Base-by-base conservation (phyloP, 352 stramenopile species). In the Aphanomyces invadans region DNA sequence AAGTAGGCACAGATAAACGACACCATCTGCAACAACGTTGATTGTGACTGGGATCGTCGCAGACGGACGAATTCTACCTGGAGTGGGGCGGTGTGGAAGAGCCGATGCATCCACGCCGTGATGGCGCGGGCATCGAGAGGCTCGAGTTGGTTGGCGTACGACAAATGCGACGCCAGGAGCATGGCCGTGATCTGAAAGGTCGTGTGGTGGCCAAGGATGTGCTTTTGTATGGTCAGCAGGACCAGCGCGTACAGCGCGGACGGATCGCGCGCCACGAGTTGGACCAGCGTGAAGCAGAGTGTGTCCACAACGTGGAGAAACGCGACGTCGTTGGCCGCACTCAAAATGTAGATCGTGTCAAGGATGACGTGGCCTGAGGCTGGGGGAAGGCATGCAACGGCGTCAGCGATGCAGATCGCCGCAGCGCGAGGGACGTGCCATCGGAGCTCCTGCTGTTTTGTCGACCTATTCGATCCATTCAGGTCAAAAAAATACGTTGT, bases 141-240 rank as follows among this genome's bases (percentile, higher is more conserved):
- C 36, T 44, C 11, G 7, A 67, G 21, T 26, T 57, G 38, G 12
- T 59, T 25, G 12, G 60, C 60, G 33, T 60, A 67, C 39, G 45
- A 57, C 9, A 67, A 25, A 28, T 67, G 60, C 5, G 60, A 28
- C 7, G 60, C 42, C 38, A 67, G 42, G 3, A 67, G 33, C 21
- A 67, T 67, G 10, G 60, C 32, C 0, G 59, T 65, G 44, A 65
- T 11, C 29, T 65, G 59, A 17, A 46, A 46, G 17, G 15, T 42
- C 17, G 31, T n/a, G 53, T 52, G 17, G 55, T 33, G 4, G 53
- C n/a, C n/a, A 65, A 33, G n/a, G 19, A 67, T 59, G 7, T 67
- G 60, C 32, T 67, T 67, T 42, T 67, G 60, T n/a, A 67, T 67
- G 15, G 60, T 67, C 15, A 67, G n/a, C 28, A 67, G n/a, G 19